phyloP scores from a whole-genome alignment of 306 rosid species.

The Dalbergia oliveri region DNA sequence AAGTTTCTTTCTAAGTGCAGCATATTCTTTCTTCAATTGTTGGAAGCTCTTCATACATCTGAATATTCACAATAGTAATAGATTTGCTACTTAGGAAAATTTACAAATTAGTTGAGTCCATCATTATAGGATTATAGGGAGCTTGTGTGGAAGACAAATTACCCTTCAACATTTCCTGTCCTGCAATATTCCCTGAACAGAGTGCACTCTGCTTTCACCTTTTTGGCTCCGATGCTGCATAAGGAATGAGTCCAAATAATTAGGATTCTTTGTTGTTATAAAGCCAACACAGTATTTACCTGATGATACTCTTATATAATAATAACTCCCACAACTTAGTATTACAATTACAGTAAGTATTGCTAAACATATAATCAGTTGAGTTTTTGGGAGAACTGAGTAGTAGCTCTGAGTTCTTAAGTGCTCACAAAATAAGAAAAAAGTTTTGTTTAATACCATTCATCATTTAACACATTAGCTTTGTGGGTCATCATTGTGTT shows the following conservation, averaged over 20 bases:
- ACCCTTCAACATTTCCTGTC: slow-evolving; percentile 85
- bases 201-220: slow-evolving; percentile 89
- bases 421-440: too few species aligned
- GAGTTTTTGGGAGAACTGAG: too few species aligned
- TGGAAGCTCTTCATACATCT: slow-evolving; percentile 86
- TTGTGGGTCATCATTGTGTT: too few species aligned
- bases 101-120: neutral
- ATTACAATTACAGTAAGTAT: neutral
- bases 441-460: too few species aligned
- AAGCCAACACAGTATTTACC: slow-evolving; percentile 58
- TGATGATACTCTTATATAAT: slow-evolving; percentile 15
- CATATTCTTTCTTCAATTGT: slow-evolving; percentile 83
- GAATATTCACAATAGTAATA: slow-evolving; percentile 41
- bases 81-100: neutral
- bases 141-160: slow-evolving; percentile 38
- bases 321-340: neutral
- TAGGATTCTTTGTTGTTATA: slow-evolving; percentile 45
- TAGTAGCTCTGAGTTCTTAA: too few species aligned
- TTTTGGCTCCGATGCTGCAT: slow-evolving; percentile 93
- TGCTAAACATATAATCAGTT: neutral
- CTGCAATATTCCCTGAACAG: slow-evolving; percentile 81
- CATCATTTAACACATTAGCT: too few species aligned
- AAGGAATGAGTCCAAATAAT: slow-evolving; percentile 37
- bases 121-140: neutral
- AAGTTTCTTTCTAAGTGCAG: slow-evolving; percentile 79